Conservation (phyloP, 257 asterid genomes). For the Nicotiana sylvestris region DNA sequence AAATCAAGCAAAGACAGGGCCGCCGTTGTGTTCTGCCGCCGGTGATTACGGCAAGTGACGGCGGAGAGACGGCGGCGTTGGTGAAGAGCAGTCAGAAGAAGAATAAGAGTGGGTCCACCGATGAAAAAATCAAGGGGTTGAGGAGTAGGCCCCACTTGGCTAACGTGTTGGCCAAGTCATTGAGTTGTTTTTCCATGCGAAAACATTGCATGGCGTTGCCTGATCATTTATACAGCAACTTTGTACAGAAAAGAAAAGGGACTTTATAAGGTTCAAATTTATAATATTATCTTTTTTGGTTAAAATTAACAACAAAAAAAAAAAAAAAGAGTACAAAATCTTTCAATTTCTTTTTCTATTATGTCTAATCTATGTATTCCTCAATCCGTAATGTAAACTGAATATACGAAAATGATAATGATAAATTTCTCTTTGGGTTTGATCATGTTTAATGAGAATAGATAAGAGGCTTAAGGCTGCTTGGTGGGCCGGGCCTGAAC, state of each 20-base stretch:
- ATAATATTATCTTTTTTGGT: too few species aligned
- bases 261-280: too few species aligned
- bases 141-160: constrained; percentile 27
- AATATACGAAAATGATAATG: too few species aligned
- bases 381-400: too few species aligned
- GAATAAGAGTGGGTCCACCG: constrained; percentile 14
- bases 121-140: constrained; percentile 3
- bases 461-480: too few species aligned
- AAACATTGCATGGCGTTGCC: not conserved
- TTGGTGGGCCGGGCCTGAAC: too few species aligned
- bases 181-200: constrained; percentile 33
- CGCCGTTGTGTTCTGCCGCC: constrained; percentile 14
- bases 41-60: constrained; percentile 1
- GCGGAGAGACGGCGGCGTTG: constrained; percentile 1
- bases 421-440: too few species aligned
- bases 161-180: constrained; percentile 38
- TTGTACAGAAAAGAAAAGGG: not conserved
- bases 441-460: too few species aligned
- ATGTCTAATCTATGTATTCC: too few species aligned
- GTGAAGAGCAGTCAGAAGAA: constrained; percentile 5
- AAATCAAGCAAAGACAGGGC: constrained; percentile 52
- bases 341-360: too few species aligned
- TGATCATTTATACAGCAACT: not conserved
- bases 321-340: too few species aligned
- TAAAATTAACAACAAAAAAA: too few species aligned